Conservation (phyloP, 2,329 filamentous ascomycete genomes). For the Hymenotorrendiella dingleyae region DNA sequence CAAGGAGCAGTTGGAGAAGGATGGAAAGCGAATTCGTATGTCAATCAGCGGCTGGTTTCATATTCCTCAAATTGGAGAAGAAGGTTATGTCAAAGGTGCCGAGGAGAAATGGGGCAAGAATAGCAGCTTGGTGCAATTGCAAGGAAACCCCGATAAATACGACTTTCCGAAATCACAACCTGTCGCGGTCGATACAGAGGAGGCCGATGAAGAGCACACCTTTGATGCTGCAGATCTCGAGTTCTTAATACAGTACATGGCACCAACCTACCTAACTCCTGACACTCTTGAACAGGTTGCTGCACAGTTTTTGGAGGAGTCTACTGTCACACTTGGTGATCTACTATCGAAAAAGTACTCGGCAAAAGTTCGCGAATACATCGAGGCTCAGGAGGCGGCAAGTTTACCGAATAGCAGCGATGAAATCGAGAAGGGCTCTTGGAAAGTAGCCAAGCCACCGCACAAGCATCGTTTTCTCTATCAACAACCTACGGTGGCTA, state of each 20-base stretch:
- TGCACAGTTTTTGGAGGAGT: constrained; percentile 75
- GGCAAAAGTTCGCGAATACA: constrained; percentile 60
- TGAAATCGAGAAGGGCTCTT: constrained; percentile 54
- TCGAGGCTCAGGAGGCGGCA: constrained; percentile 58
- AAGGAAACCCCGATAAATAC: constrained; percentile 85
- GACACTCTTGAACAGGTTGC: constrained; percentile 81
- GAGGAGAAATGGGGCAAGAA: constrained; percentile 85
- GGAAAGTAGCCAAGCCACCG: constrained; percentile 78
- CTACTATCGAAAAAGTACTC: constrained; percentile 78
- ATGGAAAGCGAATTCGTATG: constrained; percentile 82
- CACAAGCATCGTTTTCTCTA: constrained; percentile 95
- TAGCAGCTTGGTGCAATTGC: constrained; percentile 86
- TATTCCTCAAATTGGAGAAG: constrained; percentile 90
- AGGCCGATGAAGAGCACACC: constrained; percentile 42
- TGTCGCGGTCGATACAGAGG: constrained; percentile 35
- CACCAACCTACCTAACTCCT: constrained; percentile 84
- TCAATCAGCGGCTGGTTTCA: constrained; percentile 99
- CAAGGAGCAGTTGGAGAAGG: constrained; percentile 54
- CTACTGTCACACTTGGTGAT: constrained; percentile 72
- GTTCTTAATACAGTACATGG: constrained; percentile 85
- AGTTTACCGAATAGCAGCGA: constrained; percentile 39
- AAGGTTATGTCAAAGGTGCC: constrained; percentile 80
- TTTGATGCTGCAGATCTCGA: constrained; percentile 77
- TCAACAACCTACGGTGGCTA: constrained; percentile 46
- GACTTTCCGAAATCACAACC: constrained; percentile 68